Conservation (phyloP, 1,139 yeast species). For the Blastobotrys proliferans region DNA sequence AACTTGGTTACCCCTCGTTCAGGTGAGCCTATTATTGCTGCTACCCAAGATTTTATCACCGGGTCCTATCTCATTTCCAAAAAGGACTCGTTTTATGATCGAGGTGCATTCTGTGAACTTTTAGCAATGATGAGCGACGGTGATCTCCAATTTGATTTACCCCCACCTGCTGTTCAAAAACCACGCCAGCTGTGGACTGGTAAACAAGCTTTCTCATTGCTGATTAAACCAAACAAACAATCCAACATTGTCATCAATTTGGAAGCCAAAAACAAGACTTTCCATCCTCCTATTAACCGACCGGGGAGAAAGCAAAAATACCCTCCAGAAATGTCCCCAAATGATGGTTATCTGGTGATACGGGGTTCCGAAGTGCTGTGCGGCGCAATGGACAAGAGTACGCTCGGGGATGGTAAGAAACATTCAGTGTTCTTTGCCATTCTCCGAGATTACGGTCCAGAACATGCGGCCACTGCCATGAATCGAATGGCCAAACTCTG, state of each 20-base stretch:
- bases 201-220: constrained; percentile 83
- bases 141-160: constrained; percentile 77
- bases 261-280: constrained; percentile 93
- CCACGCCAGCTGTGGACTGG: constrained; percentile 96
- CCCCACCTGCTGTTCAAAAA: constrained; percentile 90
- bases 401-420: constrained; percentile 96
- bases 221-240: constrained; percentile 74
- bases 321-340: constrained; percentile 95
- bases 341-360: constrained; percentile 89
- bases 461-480: constrained; percentile 95
- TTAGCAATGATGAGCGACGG: constrained; percentile 97
- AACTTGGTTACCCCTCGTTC: constrained; percentile 93
- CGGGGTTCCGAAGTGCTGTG: constrained; percentile 84
- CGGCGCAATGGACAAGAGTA: constrained; percentile 96
- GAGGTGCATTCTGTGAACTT: constrained; percentile 78
- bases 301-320: constrained; percentile 52
- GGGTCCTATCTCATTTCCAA: constrained; percentile 91
- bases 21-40: constrained; percentile 99
- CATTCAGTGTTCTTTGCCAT: constrained; percentile 95
- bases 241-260: constrained; percentile 83
- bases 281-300: constrained; percentile 71
- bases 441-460: constrained; percentile 90
- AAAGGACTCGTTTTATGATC: constrained; percentile 88
- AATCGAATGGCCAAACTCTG: constrained; percentile 97
- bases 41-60: constrained; percentile 98